phyloP scores from a whole-genome alignment of 768 basidiomycete species.

The Pleurotus ostreatus region DNA sequence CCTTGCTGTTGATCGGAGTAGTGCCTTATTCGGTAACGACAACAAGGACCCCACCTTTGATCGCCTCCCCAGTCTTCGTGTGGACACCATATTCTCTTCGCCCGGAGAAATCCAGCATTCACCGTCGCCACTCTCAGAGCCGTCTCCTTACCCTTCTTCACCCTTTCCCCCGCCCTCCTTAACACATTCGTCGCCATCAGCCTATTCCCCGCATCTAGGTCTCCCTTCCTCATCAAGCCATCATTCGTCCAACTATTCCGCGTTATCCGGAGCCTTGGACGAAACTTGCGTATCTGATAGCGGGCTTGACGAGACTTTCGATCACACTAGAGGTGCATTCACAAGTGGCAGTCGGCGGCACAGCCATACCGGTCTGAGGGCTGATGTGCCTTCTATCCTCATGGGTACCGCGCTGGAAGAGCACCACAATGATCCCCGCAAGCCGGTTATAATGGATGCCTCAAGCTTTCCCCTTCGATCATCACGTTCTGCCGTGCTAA shows the following conservation, averaged over 20 bases:
- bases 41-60: slow-evolving; percentile 2
- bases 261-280: slow-evolving; percentile 1
- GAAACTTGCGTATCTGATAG: slow-evolving; percentile 1
- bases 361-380: slow-evolving; percentile 4
- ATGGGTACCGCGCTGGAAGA: background rate
- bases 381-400: background rate
- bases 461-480: background rate
- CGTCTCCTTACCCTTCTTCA: background rate
- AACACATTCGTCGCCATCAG: slow-evolving; percentile 4
- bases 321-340: background rate
- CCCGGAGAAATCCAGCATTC: slow-evolving; percentile 3
- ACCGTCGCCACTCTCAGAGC: slow-evolving; percentile 3
- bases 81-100: slow-evolving; percentile 7
- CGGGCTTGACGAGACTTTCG: background rate
- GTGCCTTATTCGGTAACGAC: slow-evolving; percentile 4
- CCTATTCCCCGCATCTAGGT: slow-evolving; percentile 1
- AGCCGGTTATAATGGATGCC: background rate
- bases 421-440: background rate
- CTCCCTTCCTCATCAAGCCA: background rate
- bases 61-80: slow-evolving; percentile 4
- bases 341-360: background rate
- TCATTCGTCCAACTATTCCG: slow-evolving; percentile 1
- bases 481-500: background rate
- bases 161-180: background rate
- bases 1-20: slow-evolving; percentile 2